phyloP scores from a whole-genome alignment of 305 asterid genomes.

The Fraxinus nigra region DNA sequence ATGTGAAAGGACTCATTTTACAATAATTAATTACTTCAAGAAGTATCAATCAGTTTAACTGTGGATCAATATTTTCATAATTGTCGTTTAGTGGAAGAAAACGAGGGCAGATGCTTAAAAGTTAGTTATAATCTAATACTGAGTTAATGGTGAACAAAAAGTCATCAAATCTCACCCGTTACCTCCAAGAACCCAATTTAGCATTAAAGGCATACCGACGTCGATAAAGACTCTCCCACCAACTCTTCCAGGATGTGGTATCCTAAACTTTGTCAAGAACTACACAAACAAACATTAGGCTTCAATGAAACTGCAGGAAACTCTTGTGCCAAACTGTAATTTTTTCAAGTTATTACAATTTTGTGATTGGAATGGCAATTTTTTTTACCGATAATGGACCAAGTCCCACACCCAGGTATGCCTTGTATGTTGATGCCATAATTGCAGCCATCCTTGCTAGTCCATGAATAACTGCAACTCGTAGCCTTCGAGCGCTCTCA shows the following conservation, averaged over 20 bases:
- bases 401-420: slow-evolving; percentile 89
- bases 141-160: not conserved
- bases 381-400: slow-evolving; percentile 80
- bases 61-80: not conserved
- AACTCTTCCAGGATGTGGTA: slow-evolving; percentile 97
- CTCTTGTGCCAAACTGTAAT: not conserved
- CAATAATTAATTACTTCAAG: not conserved
- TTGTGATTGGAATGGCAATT: not conserved
- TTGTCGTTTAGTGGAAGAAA: not conserved
- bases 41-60: not conserved
- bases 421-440: slow-evolving; percentile 92
- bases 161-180: slow-evolving; percentile 57
- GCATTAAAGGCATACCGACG: slow-evolving; percentile 83
- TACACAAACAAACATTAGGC: slow-evolving; percentile 28
- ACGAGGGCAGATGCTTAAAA: not conserved
- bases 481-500: slow-evolving; percentile 70
- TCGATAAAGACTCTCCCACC: slow-evolving; percentile 87
- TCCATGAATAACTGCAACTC: slow-evolving; percentile 90
- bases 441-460: slow-evolving; percentile 97
- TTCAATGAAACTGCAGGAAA: slow-evolving; percentile 7
- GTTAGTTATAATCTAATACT: not conserved
- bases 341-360: slow-evolving; percentile 6
- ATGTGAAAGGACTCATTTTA: not conserved
- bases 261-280: slow-evolving; percentile 77
- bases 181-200: slow-evolving; percentile 96